Evolutionary conservation across 257 asterid species (phyloP).

Genomic region (Marsdenia floribunda): DNA sequence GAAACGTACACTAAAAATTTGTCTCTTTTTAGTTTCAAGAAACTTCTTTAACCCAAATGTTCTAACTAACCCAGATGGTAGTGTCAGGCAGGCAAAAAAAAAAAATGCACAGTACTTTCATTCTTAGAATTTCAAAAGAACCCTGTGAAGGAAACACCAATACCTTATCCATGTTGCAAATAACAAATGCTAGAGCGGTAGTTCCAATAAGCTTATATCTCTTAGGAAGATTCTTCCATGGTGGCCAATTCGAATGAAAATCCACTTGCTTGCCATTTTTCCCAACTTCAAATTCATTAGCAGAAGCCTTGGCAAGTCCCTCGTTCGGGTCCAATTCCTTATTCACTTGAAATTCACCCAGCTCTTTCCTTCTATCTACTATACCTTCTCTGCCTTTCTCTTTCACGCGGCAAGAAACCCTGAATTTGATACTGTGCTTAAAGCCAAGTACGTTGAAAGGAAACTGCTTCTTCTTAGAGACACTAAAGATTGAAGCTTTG

Average conservation of each 20-base stretch:
- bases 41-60: background rate
- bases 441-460: slow-evolving; percentile 25
- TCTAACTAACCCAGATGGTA: background rate
- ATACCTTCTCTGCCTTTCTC: slow-evolving; percentile 49
- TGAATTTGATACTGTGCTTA: slow-evolving; percentile 26
- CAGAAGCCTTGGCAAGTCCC: slow-evolving; percentile 15
- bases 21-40: background rate
- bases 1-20: background rate
- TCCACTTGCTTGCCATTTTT: slow-evolving; percentile 33
- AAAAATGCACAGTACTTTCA: background rate
- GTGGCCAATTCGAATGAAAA: slow-evolving; percentile 63
- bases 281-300: slow-evolving; percentile 27
- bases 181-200: slow-evolving; percentile 83
- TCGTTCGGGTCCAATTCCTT: slow-evolving; percentile 41
- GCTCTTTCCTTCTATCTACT: slow-evolving; percentile 28
- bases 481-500: slow-evolving; percentile 34
- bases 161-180: slow-evolving; percentile 99
- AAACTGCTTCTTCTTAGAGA: slow-evolving; percentile 18
- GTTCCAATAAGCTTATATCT: slow-evolving; percentile 91
- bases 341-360: slow-evolving; percentile 39
- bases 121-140: background rate
- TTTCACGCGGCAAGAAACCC: slow-evolving; percentile 58
- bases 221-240: slow-evolving; percentile 85
- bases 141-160: background rate
- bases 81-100: background rate